Percentiles rank a stretch among this genome's conserved stretches.
Evolutionary conservation across 1,139 yeast species (phyloP).

Genomic region (Candida sp.): DNA sequence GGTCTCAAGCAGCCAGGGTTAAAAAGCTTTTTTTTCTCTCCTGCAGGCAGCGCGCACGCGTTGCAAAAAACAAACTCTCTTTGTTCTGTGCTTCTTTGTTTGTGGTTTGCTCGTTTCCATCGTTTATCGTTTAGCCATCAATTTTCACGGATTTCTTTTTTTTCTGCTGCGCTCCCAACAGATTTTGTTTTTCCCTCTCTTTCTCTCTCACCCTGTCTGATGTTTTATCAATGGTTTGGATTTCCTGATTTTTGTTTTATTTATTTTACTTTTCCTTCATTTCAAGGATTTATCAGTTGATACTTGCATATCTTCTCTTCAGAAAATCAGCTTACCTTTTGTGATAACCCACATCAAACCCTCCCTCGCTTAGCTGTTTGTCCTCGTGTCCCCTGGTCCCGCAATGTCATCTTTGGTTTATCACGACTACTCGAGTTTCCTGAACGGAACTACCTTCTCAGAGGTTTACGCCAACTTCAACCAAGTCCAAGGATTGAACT

Average conservation of each 20-base stretch:
- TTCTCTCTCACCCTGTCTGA: neutral
- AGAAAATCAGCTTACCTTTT: neutral
- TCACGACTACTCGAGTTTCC: constrained; percentile 44
- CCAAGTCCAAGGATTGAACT: constrained; percentile 26
- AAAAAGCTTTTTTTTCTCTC: neutral
- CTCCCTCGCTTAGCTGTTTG: too few species aligned
- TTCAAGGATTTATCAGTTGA: neutral
- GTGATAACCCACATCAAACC: neutral
- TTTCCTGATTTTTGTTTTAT: neutral
- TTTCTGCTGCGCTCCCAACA: too few species aligned
- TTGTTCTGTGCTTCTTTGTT: too few species aligned
- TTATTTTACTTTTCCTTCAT: neutral
- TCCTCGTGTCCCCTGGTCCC: too few species aligned
- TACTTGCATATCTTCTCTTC: neutral
- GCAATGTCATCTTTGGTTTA: constrained; percentile 26
- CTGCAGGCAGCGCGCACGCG: neutral
- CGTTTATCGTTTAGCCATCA: neutral
- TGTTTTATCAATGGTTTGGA: neutral
- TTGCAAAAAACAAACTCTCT: too few species aligned
- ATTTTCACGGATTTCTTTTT: too few species aligned
- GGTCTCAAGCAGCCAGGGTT: too few species aligned
- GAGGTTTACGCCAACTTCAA: constrained; percentile 42
- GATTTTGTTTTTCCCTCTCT: neutral
- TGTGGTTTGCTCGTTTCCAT: neutral
- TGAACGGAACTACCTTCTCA: constrained; percentile 40